Evolutionary conservation across 2,329 filamentous ascomycete species (phyloP), one percentile per base, ranked within the genome.

Genomic region (Lecanosticta acicola): DNA sequence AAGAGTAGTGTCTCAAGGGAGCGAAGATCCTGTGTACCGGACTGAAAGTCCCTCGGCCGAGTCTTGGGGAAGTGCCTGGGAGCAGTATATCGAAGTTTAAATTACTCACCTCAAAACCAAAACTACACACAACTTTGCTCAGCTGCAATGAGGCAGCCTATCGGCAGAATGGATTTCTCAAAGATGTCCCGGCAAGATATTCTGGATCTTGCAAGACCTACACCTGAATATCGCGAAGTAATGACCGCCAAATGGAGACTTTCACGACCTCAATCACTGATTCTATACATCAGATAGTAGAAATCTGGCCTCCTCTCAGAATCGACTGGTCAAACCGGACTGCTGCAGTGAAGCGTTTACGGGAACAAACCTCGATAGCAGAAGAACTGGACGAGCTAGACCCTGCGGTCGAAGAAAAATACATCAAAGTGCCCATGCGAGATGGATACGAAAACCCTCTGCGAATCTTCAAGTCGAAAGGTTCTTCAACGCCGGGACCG

Each of bases 321-420:
- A 46, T 52, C n/a, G 41, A 52, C 36, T 52, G 49, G 49, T 37
- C 42, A 7, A 37, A 52, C 26, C 21, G 35, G 7, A 29, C 38
- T 17, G 41, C 26, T 5, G 40, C 52, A 2, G 37, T 51, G 13
- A 35, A 38, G n/a, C 47, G 44, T 32, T 18, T 52, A 13, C 46
- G 52, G 11, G 39, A 41, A 21, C 49, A 48, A 18, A 52, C 49
- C 13, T 43, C 47, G 39, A 7, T 52, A 10, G 49, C 49, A 14
- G 52, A 52, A 16, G 49, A 54, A 33, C 32, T 46, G 35, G 52
- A 54, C 17, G 46, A 52, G 37, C 35, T 24, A 19, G 51, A 54
- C 32, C 49, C 43, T 14, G 36, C 18, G 14, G 52, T 54, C 9
- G 33, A 35, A 5, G 52, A 54, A 20, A 34, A 20, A 10, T 14